Evolutionary conservation across 306 rosid genomes (phyloP), one percentile per base, ranked within the genome.

Genomic region (Pachyrhizus erosus): DNA sequence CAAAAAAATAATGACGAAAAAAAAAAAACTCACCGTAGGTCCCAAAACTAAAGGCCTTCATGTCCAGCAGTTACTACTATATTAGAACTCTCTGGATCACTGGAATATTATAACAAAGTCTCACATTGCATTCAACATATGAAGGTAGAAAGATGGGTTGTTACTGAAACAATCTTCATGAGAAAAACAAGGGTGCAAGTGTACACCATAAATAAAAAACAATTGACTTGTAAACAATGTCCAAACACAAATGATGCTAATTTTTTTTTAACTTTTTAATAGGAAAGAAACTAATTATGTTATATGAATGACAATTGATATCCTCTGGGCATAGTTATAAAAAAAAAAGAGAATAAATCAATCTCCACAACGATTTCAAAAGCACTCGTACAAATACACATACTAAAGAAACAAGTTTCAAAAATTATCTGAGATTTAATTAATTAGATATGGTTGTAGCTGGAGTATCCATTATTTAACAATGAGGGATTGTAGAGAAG

Each of bases 41-140:
- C 99, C 99, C 99, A 96, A 85, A 96, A 93, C 86, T 93, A 92
- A 23, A 96, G 85, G 80, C 97, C 93, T 73, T 91, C 98, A 80
- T 96, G 98, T 54, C 98, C 93, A 80, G 97, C 98, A 37, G 96
- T 93, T 11, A 86, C 86, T 85, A 96, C 75, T 80, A 93, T 82
- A 87, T 91, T 93, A 74, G 89, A 87, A 87, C 87, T 74, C 82
- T 92, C 99, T 31, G 90, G 89, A 78, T 87, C 86, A 34, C 96
- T 93, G 94, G 71, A 85, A 87, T 43, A 80, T 78, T 55, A 69
- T 75, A 73, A 37, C 69, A 82, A 77, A 72, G 78, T 31, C 33
- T 8, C 26, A 64, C 57, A 76, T 33, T 40, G 33, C 49, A 21
- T 45, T 58, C 45, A 81, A 42, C 31, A 17, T 70, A 55, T 15